Conservation (phyloP, 768 basidiomycete species). For the Boletus reticuloceps region DNA sequence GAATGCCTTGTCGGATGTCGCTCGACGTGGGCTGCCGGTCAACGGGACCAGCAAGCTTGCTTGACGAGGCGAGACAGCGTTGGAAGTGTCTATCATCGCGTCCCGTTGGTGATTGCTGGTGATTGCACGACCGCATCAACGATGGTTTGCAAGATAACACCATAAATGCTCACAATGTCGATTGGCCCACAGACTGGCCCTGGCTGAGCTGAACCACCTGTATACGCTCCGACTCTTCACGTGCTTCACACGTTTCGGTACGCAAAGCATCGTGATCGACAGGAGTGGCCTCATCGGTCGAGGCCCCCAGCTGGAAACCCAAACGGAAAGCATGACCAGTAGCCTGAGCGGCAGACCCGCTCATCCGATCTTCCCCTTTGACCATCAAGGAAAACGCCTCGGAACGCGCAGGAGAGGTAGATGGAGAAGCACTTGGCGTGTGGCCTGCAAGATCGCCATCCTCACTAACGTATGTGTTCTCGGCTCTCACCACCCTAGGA, state of each 20-base stretch:
- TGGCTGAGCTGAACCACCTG: background rate
- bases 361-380: background rate
- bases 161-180: background rate
- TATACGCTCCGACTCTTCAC: background rate
- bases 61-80: background rate
- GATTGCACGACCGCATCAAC: background rate
- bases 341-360: background rate
- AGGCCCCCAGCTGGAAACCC: no score
- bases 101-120: background rate
- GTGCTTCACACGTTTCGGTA: background rate
- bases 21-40: background rate
- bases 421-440: background rate
- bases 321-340: background rate
- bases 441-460: background rate
- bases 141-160: background rate
- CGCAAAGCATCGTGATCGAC: background rate
- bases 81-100: background rate
- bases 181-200: background rate
- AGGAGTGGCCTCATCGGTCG: background rate
- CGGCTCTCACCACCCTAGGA: background rate
- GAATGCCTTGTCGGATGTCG: background rate
- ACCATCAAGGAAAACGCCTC: background rate
- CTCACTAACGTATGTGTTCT: no score
- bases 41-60: background rate
- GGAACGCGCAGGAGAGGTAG: background rate